These are phyloP conservation scores for Rubia tinctorum DNA, from an alignment of 305 asterid genomes.

Conservation along the genomic window DNA sequence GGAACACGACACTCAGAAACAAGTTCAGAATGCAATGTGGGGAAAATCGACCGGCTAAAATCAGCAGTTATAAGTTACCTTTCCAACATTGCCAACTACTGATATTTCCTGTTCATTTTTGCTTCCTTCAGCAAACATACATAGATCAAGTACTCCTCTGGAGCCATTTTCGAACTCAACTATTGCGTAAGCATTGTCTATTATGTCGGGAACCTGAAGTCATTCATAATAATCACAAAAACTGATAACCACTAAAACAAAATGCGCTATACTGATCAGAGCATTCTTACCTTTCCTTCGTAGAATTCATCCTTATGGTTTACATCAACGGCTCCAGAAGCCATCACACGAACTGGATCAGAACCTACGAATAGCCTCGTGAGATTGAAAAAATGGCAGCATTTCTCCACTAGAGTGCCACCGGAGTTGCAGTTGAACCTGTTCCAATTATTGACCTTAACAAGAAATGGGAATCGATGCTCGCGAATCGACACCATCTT, in stretches of 20 bases:
- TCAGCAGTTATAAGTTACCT: slow-evolving; percentile 39
- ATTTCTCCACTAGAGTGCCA: slow-evolving; percentile 96
- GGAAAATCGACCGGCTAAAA: not conserved
- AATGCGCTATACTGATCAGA: not conserved
- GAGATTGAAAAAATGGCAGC: slow-evolving; percentile 98
- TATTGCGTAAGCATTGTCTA: slow-evolving; percentile 90
- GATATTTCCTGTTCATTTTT: slow-evolving; percentile 95
- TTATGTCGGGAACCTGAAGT: slow-evolving; percentile 86
- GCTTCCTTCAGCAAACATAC: slow-evolving; percentile 99
- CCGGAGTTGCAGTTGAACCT: slow-evolving; percentile 90
- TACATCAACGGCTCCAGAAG: slow-evolving; percentile 91
- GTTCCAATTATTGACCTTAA: slow-evolving; percentile 96
- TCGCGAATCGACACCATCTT: slow-evolving; percentile 94
- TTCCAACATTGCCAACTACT: slow-evolving; percentile 83
- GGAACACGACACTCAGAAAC: not conserved
- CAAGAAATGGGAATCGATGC: slow-evolving; percentile 95
- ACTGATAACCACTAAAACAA: not conserved
- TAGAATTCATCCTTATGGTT: slow-evolving; percentile 89
- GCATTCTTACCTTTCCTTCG: slow-evolving; percentile 62
- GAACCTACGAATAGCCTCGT: slow-evolving; percentile 85
- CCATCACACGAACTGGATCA: slow-evolving; percentile 85
- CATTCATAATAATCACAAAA: not conserved
- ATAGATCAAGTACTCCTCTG: slow-evolving; percentile 89
- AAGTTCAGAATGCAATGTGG: not conserved
- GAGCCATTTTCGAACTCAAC: slow-evolving; percentile 86